Evolutionary conservation across 129 eudicot genomes (phyloP), one percentile per base, ranked within the genome.

Genomic region (Artemisia annua): DNA sequence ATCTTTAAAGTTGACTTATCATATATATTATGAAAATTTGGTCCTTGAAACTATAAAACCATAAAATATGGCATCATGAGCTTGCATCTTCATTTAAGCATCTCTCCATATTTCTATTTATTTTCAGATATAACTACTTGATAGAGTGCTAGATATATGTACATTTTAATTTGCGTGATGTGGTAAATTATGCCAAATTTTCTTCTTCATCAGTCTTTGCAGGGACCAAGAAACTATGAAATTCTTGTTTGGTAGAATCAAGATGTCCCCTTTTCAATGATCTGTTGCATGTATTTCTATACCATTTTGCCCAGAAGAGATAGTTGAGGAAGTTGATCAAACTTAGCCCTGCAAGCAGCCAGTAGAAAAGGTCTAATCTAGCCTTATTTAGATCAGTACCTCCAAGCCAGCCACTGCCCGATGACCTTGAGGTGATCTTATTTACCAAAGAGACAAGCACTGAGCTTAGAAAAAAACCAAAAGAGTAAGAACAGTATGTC

Each of bases 401-500:
- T 46, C 91, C 84, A 2, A 90, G 78, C 97, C 98, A 90, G 46
- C 97, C 98, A 24, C 67, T 76, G 56, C 78, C 67, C 5, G 70
- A 63, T 5, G 85, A 67, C 51, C 61, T 14, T 0, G 88, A 67
- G 2, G 94, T 88, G 66, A 91, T 80, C 82, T 87, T 90, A 24
- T 95, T 88, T 55, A 95, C 84, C n/a, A 91, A 18, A 61, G 99
- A 84, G 69, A 95, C 99, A 19, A 88, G 87, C 2, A 90, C 81
- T 2, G 97, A 90, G 76, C 99, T 95, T 14, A 95, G 75, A 75
- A 79, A 95, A 52, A 95, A 95, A 0, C 99, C 99, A 57, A 95
- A 90, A 2, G 99, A 95, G 81, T 95, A 95, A 15, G 99, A 95
- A 62, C 97, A 95, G 48, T 95, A 95, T 6, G 96, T 95, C 32